Evolutionary conservation across 1,284 basidiomycete genomes (phyloP).

Genomic region (Ustilago xerochloae): DNA sequence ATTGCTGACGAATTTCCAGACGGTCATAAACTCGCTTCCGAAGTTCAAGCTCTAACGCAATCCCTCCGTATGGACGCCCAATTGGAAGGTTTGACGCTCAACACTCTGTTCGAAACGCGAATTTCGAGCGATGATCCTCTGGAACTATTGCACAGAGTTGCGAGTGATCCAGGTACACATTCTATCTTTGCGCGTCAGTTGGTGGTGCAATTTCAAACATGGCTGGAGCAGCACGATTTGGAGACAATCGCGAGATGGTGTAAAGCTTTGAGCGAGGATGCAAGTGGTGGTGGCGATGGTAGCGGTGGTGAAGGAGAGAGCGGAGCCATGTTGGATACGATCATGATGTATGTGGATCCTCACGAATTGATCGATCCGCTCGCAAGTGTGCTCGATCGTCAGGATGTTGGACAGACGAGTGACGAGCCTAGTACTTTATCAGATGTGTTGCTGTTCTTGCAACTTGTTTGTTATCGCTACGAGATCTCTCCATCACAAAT

Average conservation of each 20-base stretch:
- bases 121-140: conserved; percentile 30
- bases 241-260: conserved; percentile 48
- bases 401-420: conserved; percentile 45
- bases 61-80: conserved; percentile 47
- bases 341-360: conserved; percentile 51
- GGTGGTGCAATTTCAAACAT: conserved; percentile 22
- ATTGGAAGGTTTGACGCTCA: conserved; percentile 33
- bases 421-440: conserved; percentile 52
- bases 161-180: conserved; percentile 45
- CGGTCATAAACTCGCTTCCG: conserved; percentile 45
- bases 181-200: conserved; percentile 40
- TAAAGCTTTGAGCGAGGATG: conserved; percentile 32
- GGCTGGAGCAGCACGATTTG: conserved; percentile 47
- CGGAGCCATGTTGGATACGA: conserved; percentile 31
- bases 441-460: conserved; percentile 46
- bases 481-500: conserved; percentile 1
- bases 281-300: background rate
- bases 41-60: conserved; percentile 41
- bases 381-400: conserved; percentile 32
- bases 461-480: conserved; percentile 42
- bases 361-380: conserved; percentile 30
- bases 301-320: background rate
- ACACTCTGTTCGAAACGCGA: conserved; percentile 35
- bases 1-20: conserved; percentile 47
- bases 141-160: conserved; percentile 41